These are phyloP conservation scores for Pterulicium gracile DNA, from an alignment of 1,284 basidiomycete genomes.

Conservation along the genomic window DNA sequence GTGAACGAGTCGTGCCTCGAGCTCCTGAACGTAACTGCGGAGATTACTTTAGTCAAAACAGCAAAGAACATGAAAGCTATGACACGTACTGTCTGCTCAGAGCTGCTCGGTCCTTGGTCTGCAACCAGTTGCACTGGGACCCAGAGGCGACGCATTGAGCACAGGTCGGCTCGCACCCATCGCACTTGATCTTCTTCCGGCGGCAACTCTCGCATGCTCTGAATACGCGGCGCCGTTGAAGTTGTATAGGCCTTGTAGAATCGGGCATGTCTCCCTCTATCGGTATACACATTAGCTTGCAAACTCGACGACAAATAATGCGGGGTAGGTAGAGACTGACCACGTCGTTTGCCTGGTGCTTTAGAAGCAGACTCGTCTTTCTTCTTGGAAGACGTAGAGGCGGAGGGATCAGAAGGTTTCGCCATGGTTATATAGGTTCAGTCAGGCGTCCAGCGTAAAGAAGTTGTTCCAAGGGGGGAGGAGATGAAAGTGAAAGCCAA, in stretches of 20 bases:
- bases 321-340: neutral
- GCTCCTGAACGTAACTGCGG: slow-evolving; percentile 74
- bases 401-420: slow-evolving; percentile 39
- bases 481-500: slow-evolving; percentile 14
- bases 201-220: slow-evolving; percentile 79
- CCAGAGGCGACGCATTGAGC: slow-evolving; percentile 65
- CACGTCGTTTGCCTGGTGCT: slow-evolving; percentile 33
- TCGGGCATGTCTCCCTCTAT: neutral
- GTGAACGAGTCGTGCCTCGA: slow-evolving; percentile 72
- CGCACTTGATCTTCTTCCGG: slow-evolving; percentile 84
- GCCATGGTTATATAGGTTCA: slow-evolving; percentile 19
- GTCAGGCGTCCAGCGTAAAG: neutral
- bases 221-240: slow-evolving; percentile 52
- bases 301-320: neutral
- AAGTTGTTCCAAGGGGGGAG: slow-evolving; percentile 3
- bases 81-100: slow-evolving; percentile 69
- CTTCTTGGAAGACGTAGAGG: slow-evolving; percentile 55
- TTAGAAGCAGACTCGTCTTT: slow-evolving; percentile 42
- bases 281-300: neutral
- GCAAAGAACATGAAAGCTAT: slow-evolving; percentile 8
- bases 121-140: slow-evolving; percentile 73
- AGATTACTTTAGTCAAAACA: slow-evolving; percentile 11
- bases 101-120: slow-evolving; percentile 79
- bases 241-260: slow-evolving; percentile 48
- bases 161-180: slow-evolving; percentile 75